These are phyloP conservation scores for Prunus kanzakura DNA, from an alignment of 306 rosid species.

Conservation along the genomic window DNA sequence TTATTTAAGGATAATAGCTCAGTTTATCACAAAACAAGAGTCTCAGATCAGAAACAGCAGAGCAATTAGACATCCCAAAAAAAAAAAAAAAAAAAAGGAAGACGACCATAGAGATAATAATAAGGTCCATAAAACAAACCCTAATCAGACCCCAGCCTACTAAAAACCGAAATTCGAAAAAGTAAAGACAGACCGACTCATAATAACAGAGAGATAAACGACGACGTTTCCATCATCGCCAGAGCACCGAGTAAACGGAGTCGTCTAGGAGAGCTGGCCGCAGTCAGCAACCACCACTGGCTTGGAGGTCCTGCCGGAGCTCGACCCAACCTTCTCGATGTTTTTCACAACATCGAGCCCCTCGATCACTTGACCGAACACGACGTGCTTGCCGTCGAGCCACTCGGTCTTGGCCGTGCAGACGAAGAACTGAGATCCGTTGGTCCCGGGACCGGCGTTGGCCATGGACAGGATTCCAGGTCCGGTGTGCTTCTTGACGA, in stretches of 20 bases:
- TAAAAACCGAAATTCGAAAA: not conserved
- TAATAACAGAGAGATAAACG: not conserved
- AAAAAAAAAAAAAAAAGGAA: not conserved
- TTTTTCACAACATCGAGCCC: slow-evolving; percentile 65
- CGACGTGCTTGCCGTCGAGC: slow-evolving; percentile 95
- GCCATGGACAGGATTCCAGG: slow-evolving; percentile 89
- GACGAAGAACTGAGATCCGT: slow-evolving; percentile 95
- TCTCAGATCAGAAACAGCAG: slow-evolving; percentile 6
- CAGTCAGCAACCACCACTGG: slow-evolving; percentile 66
- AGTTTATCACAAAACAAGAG: not conserved
- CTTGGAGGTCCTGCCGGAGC: slow-evolving; percentile 55
- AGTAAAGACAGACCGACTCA: not conserved
- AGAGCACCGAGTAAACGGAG: not conserved
- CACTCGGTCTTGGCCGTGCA: slow-evolving; percentile 83
- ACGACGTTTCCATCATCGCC: not conserved
- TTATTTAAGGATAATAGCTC: slow-evolving; percentile 15
- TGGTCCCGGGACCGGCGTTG: slow-evolving; percentile 81
- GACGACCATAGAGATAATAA: not conserved
- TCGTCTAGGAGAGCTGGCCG: slow-evolving; percentile 70
- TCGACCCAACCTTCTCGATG: slow-evolving; percentile 72
- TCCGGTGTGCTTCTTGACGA: slow-evolving; percentile 82
- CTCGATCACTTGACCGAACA: slow-evolving; percentile 72
- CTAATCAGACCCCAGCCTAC: not conserved
- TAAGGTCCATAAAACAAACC: slow-evolving; percentile 7
- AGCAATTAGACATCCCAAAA: not conserved